Base-by-base conservation (phyloP, 768 basidiomycete genomes). In the Mycena olivaceomarginata region DNA sequence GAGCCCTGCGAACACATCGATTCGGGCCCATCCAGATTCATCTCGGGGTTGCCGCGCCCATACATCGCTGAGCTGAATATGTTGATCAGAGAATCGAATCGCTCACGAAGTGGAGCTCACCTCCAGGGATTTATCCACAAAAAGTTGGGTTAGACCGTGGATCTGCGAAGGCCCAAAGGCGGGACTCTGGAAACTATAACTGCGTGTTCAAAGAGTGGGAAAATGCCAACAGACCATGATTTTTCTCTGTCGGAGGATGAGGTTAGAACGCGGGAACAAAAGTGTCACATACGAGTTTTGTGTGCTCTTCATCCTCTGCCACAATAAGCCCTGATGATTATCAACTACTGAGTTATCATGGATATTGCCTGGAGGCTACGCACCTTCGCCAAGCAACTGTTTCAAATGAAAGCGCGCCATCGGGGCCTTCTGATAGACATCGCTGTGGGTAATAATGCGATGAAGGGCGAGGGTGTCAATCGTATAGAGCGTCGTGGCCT, bases 1-100 rank as follows among this genome's bases (percentile, higher is more conserved):
- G 10, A 92, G 83, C 86, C 88, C 92, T 1, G 82, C 75, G 65
- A 90, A 80, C 10, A 91, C 88, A 51, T 94, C 91, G 53, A 91
- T 79, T 6, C 82, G 72, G 1, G 43, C 74, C 8, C 15, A 45
- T 41, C 15, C 75, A 11, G 18, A 20, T 2, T 22, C 8, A 37
- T 48, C 56, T 6, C 20, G 8, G 3, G 41, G 22, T 13, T 46
- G 31, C n/a, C 2, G 10, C 10, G 70, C 51, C 78, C 78, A 79
- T 8, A 76, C n/a, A 13, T 77, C 51, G 5, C 76, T 40, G 11
- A 77, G 59, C 76, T 77, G 9, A 11, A 39, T 22, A 20, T 31
- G 5, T 46, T 18, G 13, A 60, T 59, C 4, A 20, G 43, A 43
- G 9, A 15, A 46, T 25, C 9, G 7, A 20, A 15, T 25, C 22